Percentiles rank a stretch among this genome's conserved stretches.
These are phyloP conservation scores for Hibiscus mutabilis DNA, from an alignment of 345 rosid species.

Conservation along the genomic window DNA sequence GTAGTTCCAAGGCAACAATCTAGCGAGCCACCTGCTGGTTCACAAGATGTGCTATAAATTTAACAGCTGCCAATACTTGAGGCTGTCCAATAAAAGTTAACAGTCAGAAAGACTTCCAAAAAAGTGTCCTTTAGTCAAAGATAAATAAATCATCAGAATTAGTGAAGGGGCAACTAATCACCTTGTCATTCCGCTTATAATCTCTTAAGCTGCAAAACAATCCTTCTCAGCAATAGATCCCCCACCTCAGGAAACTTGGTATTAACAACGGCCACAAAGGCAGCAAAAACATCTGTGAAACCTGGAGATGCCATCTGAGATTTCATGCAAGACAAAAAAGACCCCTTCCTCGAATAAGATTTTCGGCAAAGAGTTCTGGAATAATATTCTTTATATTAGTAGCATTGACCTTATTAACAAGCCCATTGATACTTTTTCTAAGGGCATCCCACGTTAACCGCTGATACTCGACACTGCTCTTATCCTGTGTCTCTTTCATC, in stretches of 20 bases:
- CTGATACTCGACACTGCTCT: constrained; percentile 76
- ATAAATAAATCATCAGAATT: too few relatives aligned
- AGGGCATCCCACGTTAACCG: constrained; percentile 96
- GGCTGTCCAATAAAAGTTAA: constrained; percentile 41
- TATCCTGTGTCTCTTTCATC: constrained; percentile 85
- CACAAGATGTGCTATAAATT: constrained; percentile 88
- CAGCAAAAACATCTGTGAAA: constrained; percentile 86
- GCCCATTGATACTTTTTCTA: constrained; percentile 86
- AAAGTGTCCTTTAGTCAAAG: background rate
- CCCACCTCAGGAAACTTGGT: constrained; percentile 90
- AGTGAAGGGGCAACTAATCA: too few relatives aligned
- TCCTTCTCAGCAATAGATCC: constrained; percentile 68
- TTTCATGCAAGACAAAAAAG: constrained; percentile 84
- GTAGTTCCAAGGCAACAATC: constrained; percentile 77
- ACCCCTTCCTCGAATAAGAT: constrained; percentile 83
- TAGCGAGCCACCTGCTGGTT: constrained; percentile 92
- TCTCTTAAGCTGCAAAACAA: constrained; percentile 87
- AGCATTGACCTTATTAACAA: constrained; percentile 84
- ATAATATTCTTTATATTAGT: constrained; percentile 77
- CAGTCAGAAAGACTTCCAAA: background rate
- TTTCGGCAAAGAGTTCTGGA: constrained; percentile 81
- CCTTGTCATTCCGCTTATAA: constrained; percentile 96
- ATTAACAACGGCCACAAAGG: constrained; percentile 76
- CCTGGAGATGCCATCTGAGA: constrained; percentile 97
- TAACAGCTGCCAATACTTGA: constrained; percentile 87